Conservation (phyloP, 768 basidiomycete genomes). For the Tylopilus felleus region DNA sequence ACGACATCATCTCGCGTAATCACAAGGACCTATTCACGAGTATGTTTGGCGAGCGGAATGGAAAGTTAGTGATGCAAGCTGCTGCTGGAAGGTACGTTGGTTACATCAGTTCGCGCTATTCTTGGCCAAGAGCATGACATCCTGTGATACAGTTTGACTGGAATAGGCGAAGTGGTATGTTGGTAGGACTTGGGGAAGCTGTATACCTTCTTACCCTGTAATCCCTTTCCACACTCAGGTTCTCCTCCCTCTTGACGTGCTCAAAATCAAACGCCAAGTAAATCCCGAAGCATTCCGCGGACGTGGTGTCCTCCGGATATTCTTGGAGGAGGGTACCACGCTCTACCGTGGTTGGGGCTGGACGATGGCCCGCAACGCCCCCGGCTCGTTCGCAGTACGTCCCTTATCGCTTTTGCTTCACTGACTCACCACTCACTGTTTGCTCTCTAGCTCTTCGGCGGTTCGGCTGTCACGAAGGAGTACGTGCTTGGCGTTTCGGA, state of each 20-base stretch:
- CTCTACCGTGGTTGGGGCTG: slow-evolving; percentile 98
- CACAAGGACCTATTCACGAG: slow-evolving; percentile 80
- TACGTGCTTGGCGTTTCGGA: slow-evolving; percentile 85
- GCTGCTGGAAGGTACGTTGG: slow-evolving; percentile 78
- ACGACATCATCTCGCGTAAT: slow-evolving; percentile 82
- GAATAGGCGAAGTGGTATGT: slow-evolving; percentile 91
- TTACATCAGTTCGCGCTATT: not conserved
- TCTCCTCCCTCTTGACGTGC: slow-evolving; percentile 91
- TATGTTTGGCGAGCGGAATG: slow-evolving; percentile 89
- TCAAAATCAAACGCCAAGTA: slow-evolving; percentile 98
- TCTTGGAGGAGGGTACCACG: slow-evolving; percentile 86
- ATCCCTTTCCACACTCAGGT: slow-evolving; percentile 44
- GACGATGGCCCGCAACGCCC: slow-evolving; percentile 98
- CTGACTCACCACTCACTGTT: not conserved
- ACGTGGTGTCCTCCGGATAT: slow-evolving; percentile 83
- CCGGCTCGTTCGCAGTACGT: slow-evolving; percentile 89
- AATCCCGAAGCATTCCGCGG: slow-evolving; percentile 98
- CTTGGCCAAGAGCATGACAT: not conserved
- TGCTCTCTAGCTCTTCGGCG: slow-evolving; percentile 86
- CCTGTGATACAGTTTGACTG: slow-evolving; percentile 48
- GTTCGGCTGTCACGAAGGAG: slow-evolving; percentile 92
- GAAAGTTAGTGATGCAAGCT: slow-evolving; percentile 95
- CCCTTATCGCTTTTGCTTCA: not conserved
- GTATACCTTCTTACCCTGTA: not conserved
- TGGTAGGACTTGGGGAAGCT: not conserved